These are phyloP conservation scores for Rosa multiflora DNA, from an alignment of 306 rosid genomes.

Conservation along the genomic window DNA sequence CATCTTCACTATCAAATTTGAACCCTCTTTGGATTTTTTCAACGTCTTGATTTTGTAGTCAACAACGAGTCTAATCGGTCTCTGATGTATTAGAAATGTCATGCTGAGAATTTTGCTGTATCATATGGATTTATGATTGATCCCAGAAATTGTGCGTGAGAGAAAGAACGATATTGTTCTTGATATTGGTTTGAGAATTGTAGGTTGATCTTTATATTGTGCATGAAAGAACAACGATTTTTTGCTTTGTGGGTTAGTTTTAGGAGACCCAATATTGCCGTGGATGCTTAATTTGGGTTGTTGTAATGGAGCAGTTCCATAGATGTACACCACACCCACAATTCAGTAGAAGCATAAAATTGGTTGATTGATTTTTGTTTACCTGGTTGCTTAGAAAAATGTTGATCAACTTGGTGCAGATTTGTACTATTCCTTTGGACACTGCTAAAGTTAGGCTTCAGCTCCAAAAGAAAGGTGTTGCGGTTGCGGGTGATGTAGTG, in stretches of 20 bases:
- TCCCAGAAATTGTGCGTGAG: background rate
- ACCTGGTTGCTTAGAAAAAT: too few species aligned
- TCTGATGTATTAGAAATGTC: background rate
- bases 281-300: background rate
- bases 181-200: background rate
- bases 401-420: slow-evolving; percentile 41
- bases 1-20: background rate
- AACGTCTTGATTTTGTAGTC: background rate
- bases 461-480: slow-evolving; percentile 74
- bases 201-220: background rate
- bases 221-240: background rate
- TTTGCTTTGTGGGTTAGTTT: background rate
- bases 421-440: slow-evolving; percentile 90
- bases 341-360: background rate
- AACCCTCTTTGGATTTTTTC: background rate
- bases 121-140: background rate
- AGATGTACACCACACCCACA: background rate
- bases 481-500: slow-evolving; percentile 49
- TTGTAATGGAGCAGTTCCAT: background rate
- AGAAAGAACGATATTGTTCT: background rate
- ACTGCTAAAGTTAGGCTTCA: slow-evolving; percentile 99
- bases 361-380: background rate
- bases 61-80: background rate
- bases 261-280: background rate
- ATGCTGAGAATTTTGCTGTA: background rate